A percentile compares a stretch with the other conserved stretches of the same genome.
These are phyloP conservation scores for Beta vulgaris DNA, from an alignment of 148 eudicot species.

Conservation along the genomic window DNA sequence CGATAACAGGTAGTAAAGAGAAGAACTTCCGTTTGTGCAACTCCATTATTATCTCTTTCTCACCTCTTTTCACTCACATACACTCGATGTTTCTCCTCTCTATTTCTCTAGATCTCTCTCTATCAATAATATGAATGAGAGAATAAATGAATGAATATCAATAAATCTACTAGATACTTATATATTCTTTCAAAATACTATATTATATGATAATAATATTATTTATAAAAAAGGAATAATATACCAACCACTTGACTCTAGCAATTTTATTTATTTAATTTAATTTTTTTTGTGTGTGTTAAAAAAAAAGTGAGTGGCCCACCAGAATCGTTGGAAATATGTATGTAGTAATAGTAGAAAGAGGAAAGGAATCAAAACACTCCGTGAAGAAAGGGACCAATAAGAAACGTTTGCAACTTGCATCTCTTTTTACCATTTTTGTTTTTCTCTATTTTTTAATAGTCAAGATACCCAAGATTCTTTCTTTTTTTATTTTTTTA, in stretches of 20 bases:
- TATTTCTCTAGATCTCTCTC: neutral
- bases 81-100: neutral
- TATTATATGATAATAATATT: too few species aligned
- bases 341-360: neutral
- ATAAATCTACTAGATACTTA: neutral
- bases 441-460: neutral
- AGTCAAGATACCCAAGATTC: neutral
- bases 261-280: neutral
- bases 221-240: too few species aligned
- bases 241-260: neutral
- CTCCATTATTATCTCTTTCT: slow-evolving; percentile 42
- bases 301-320: neutral
- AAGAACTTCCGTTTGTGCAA: slow-evolving; percentile 39
- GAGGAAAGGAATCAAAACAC: neutral
- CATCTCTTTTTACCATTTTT: neutral
- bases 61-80: neutral
- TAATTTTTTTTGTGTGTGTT: neutral
- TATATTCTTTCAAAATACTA: neutral
- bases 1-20: slow-evolving; percentile 47
- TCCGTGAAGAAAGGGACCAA: slow-evolving; percentile 26
- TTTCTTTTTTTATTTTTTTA: neutral
- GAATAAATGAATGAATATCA: neutral
- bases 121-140: neutral
- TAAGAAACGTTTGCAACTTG: neutral
- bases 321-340: slow-evolving; percentile 20